These are phyloP conservation scores for Skeletonema costatum DNA, from an alignment of 108 stramenopile genomes.

Conservation along the genomic window DNA sequence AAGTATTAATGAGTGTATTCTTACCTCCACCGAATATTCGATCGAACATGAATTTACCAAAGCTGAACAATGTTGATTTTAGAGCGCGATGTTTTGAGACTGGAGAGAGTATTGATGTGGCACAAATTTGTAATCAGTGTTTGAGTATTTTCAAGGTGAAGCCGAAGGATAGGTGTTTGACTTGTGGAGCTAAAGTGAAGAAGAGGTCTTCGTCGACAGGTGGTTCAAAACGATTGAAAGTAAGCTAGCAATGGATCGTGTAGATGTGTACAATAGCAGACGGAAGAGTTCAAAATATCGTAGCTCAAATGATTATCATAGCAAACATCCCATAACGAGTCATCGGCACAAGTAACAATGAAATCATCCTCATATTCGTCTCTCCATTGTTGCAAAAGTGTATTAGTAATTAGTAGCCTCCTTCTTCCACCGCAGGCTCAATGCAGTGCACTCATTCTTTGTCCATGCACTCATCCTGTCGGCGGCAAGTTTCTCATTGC, in stretches of 20 bases:
- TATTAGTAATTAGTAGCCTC: too few relatives aligned
- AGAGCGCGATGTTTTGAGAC: conserved; percentile 85
- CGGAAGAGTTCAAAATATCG: too few relatives aligned
- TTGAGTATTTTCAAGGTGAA: conserved; percentile 76
- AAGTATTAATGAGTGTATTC: conserved; percentile 76
- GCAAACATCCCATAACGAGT: too few relatives aligned
- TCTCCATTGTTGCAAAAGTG: too few relatives aligned
- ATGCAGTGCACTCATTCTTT: too few relatives aligned
- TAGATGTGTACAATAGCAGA: not conserved
- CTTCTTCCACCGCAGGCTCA: too few relatives aligned
- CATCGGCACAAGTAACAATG: too few relatives aligned
- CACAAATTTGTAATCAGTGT: conserved; percentile 83
- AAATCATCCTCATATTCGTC: too few relatives aligned
- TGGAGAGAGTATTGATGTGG: conserved; percentile 74
- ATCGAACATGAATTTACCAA: conserved; percentile 63
- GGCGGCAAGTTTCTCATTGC: not conserved
- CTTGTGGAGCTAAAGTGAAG: conserved; percentile 76
- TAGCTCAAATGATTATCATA: too few relatives aligned
- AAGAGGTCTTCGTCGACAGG: not conserved
- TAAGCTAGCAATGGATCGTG: too few relatives aligned
- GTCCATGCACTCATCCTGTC: too few relatives aligned
- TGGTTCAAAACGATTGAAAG: conserved; percentile 1
- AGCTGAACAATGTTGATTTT: conserved; percentile 81
- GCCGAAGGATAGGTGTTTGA: conserved; percentile 66
- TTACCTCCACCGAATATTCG: conserved; percentile 64